These are phyloP conservation scores for Ophiocordyceps camponoti-rufipedis DNA, from an alignment of 2,329 filamentous ascomycete species.

Conservation along the genomic window DNA sequence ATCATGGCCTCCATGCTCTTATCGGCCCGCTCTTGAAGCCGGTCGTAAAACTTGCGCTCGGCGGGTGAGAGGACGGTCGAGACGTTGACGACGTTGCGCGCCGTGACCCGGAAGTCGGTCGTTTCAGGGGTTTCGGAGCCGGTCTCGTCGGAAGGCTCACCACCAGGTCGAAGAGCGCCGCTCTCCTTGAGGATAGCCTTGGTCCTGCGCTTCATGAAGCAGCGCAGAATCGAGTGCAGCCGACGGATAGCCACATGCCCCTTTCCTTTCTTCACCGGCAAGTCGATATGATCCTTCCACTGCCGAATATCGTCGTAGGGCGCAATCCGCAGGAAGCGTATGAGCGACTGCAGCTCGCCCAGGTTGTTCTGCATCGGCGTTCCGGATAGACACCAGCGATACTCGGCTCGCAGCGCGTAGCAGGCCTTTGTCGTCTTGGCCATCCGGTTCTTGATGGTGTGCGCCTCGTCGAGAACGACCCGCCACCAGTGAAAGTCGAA, in stretches of 20 bases:
- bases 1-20: conserved; percentile 80
- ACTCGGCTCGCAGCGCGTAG: conserved; percentile 68
- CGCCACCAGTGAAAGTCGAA: conserved; percentile 93
- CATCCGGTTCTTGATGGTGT: conserved; percentile 96
- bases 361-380: conserved; percentile 98
- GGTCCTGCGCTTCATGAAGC: conserved; percentile 97
- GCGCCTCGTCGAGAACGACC: conserved; percentile 87
- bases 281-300: conserved; percentile 85
- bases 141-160: conserved; percentile 39
- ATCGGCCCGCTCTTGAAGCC: conserved; percentile 69
- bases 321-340: conserved; percentile 81
- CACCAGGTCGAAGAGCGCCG: conserved; percentile 60
- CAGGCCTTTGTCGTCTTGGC: conserved; percentile 90
- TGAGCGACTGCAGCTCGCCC: conserved; percentile 84
- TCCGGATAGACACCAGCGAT: conserved; percentile 89
- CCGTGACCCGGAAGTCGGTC: conserved; percentile 68
- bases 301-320: conserved; percentile 72
- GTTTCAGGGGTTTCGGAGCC: conserved; percentile 31
- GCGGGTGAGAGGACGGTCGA: conserved; percentile 59
- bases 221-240: conserved; percentile 67
- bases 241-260: conserved; percentile 79
- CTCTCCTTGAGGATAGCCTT: conserved; percentile 91
- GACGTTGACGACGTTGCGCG: conserved; percentile 71
- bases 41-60: conserved; percentile 73
- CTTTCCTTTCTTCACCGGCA: conserved; percentile 75